Conservation (phyloP, 1,284 basidiomycete species). For the Sanghuangporus sanghuang region DNA sequence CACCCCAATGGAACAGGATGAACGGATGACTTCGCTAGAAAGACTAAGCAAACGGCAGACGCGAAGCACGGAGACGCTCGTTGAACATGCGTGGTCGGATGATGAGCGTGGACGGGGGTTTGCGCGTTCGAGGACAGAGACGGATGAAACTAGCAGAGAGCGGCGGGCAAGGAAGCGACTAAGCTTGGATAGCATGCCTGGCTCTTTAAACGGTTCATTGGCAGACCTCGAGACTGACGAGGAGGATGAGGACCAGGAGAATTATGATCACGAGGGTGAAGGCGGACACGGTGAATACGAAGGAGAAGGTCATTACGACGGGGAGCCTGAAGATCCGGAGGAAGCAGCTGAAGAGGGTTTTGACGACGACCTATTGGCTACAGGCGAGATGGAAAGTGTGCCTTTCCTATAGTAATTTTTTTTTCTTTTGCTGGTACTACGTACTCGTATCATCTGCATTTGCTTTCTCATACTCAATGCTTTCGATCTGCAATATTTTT, state of each 20-base stretch:
- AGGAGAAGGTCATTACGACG: conserved; percentile 30
- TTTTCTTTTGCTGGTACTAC: background rate
- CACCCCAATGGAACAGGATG: conserved; percentile 19
- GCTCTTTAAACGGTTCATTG: conserved; percentile 48
- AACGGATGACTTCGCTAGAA: conserved; percentile 61
- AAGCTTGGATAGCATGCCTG: conserved; percentile 80
- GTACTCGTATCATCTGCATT: background rate
- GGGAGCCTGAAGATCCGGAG: conserved; percentile 34
- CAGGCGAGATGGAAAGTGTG: conserved; percentile 82
- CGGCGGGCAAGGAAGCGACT: conserved; percentile 42
- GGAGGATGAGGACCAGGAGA: conserved; percentile 29
- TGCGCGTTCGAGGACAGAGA: conserved; percentile 26
- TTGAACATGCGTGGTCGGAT: conserved; percentile 41
- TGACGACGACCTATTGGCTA: conserved; percentile 76
- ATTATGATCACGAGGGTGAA: conserved; percentile 31
- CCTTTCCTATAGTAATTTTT: conserved; percentile 51
- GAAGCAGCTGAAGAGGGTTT: conserved; percentile 60
- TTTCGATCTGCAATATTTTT: background rate
- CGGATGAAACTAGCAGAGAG: conserved; percentile 32
- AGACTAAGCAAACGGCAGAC: conserved; percentile 55
- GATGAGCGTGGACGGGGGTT: conserved; percentile 44
- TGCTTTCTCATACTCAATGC: background rate
- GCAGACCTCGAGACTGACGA: conserved; percentile 29
- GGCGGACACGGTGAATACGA: conserved; percentile 28
- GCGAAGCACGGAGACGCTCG: conserved; percentile 34